These are phyloP conservation scores for Mycena vitilis DNA, from an alignment of 768 basidiomycete species.

Conservation along the genomic window DNA sequence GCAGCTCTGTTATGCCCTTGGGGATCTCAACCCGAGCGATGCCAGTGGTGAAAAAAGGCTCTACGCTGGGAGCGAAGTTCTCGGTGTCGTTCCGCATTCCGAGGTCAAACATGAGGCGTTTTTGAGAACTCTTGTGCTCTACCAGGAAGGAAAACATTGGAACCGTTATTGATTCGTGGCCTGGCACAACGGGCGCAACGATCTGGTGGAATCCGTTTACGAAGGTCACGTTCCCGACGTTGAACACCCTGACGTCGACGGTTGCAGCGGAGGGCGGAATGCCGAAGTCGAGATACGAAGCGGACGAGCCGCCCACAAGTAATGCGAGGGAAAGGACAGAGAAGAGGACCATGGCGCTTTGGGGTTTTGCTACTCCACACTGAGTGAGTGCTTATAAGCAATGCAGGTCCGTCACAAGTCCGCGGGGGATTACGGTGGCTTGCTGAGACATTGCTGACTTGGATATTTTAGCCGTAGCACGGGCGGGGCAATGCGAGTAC, in stretches of 20 bases:
- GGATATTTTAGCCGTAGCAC: no score
- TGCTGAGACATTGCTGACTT: no score
- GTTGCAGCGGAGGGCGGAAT: slow-evolving; percentile 22
- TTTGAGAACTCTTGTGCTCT: neutral
- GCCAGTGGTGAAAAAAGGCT: neutral
- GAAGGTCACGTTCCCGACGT: slow-evolving; percentile 14
- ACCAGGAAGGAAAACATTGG: neutral
- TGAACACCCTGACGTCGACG: slow-evolving; percentile 18
- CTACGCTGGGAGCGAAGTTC: slow-evolving; percentile 5
- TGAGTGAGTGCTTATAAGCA: no score
- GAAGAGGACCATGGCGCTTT: no score
- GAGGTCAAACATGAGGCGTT: slow-evolving; percentile 24
- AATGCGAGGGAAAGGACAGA: neutral
- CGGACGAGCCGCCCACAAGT: neutral
- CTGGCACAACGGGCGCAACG: neutral
- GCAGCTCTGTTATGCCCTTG: slow-evolving; percentile 9
- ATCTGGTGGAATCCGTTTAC: neutral
- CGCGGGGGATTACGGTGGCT: no score
- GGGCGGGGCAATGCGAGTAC: no score
- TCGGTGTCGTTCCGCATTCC: slow-evolving; percentile 21
- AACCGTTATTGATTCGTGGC: neutral
- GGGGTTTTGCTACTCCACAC: no score
- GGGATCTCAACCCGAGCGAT: neutral
- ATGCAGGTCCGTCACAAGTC: no score
- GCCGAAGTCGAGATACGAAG: slow-evolving; percentile 7